Conservation (phyloP, 805 yeast genomes). For the Candida dajiaensis region DNA sequence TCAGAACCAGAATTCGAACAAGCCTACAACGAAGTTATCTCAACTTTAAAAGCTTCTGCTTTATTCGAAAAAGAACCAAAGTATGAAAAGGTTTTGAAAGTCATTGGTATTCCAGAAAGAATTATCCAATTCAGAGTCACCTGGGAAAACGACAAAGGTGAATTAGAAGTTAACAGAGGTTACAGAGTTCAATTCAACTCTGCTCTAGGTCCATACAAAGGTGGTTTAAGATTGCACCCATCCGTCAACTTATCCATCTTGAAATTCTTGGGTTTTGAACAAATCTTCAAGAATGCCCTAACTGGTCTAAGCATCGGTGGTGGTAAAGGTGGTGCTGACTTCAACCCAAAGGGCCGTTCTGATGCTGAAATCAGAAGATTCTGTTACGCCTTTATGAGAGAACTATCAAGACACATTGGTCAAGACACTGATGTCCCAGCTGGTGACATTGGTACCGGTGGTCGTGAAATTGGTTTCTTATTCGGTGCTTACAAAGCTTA, state of each 20-base stretch:
- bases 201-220: slow-evolving; percentile 98
- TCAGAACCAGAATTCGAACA: slow-evolving; percentile 98
- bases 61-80: slow-evolving; percentile 85
- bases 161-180: slow-evolving; percentile 90
- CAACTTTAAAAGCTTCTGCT: slow-evolving; percentile 87
- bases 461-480: slow-evolving; percentile 64
- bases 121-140: slow-evolving; percentile 93
- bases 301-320: slow-evolving; percentile 99
- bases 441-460: slow-evolving; percentile 99
- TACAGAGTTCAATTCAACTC: slow-evolving; percentile 98
- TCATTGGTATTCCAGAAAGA: slow-evolving; percentile 93
- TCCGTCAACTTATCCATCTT: slow-evolving; percentile 91
- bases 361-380: slow-evolving; percentile 94
- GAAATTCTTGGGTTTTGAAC: slow-evolving; percentile 97
- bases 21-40: slow-evolving; percentile 90
- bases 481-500: slow-evolving; percentile 94
- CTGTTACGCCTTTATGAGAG: slow-evolving; percentile 94
- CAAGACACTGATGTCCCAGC: slow-evolving; percentile 98
- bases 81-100: slow-evolving; percentile 81
- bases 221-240: slow-evolving; percentile 98
- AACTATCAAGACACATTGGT: slow-evolving; percentile 93
- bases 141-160: slow-evolving; percentile 96
- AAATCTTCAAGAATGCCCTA: slow-evolving; percentile 95
- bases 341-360: slow-evolving; percentile 93
- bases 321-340: slow-evolving; percentile 99